Evolutionary conservation across 2,329 filamentous ascomycete genomes (phyloP).

Genomic region (Ceratocystis papillata): DNA sequence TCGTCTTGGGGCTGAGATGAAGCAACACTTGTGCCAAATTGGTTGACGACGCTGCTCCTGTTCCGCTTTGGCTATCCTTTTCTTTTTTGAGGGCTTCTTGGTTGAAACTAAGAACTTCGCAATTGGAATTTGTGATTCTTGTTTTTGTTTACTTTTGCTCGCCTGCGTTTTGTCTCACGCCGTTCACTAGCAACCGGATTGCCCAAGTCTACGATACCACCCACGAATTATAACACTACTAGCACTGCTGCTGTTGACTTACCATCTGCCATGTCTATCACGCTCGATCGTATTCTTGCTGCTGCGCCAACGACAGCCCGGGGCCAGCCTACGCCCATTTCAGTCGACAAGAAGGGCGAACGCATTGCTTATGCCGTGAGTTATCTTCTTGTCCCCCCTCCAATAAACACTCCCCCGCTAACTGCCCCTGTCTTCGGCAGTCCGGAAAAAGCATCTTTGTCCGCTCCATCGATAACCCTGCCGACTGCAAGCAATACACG

Average conservation of each 20-base stretch:
- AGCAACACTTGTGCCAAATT: neutral
- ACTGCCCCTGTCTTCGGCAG: slow-evolving; percentile 35
- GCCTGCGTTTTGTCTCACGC: neutral
- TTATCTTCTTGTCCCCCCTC: slow-evolving; percentile 23
- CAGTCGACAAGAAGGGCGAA: slow-evolving; percentile 78
- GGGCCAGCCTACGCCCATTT: slow-evolving; percentile 81
- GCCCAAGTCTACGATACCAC: neutral
- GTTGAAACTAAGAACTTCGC: too few species aligned
- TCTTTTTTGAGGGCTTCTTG: neutral
- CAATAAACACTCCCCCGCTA: neutral
- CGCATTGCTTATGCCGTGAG: slow-evolving; percentile 83
- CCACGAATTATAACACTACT: neutral
- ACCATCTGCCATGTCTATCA: slow-evolving; percentile 40
- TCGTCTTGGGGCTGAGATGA: neutral
- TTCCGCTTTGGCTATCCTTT: neutral
- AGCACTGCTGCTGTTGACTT: neutral
- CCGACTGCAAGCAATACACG: slow-evolving; percentile 78
- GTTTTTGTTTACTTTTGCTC: too few species aligned
- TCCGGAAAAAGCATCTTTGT: slow-evolving; percentile 95
- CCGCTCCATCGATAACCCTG: slow-evolving; percentile 82
- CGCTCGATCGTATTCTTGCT: slow-evolving; percentile 63
- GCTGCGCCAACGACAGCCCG: slow-evolving; percentile 73
- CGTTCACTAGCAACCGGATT: neutral
- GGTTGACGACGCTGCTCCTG: neutral
- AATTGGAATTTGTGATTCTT: too few species aligned